Conservation (phyloP, 768 basidiomycete genomes). For the Termitomyces sp. region DNA sequence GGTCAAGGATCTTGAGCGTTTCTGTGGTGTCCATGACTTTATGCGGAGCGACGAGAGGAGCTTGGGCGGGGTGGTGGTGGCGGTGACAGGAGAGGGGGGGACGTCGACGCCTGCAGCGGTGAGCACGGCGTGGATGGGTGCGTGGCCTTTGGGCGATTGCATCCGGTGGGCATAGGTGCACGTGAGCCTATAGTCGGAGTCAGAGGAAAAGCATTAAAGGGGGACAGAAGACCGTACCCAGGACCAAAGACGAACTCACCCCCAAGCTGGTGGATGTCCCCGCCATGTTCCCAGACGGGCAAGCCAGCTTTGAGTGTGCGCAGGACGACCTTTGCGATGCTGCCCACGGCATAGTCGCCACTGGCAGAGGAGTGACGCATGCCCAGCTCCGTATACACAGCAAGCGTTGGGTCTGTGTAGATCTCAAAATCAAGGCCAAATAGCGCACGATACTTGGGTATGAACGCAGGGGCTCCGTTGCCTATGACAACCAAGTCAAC, state of each 20-base stretch:
- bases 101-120: conserved; percentile 40
- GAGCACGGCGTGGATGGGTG: conserved; percentile 65
- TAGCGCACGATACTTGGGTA: conserved; percentile 72
- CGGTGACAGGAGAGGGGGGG: neutral
- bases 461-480: conserved; percentile 72
- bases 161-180: conserved; percentile 83
- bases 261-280: conserved; percentile 74
- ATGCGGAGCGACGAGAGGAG: neutral
- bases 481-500: conserved; percentile 71
- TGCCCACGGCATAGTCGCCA: conserved; percentile 58
- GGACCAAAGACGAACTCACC: conserved; percentile 73
- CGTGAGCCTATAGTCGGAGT: conserved; percentile 36
- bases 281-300: conserved; percentile 78
- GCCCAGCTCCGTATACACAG: conserved; percentile 67
- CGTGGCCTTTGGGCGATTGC: conserved; percentile 69
- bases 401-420: conserved; percentile 73
- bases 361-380: conserved; percentile 37
- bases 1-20: neutral
- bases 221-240: conserved; percentile 26
- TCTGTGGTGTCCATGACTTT: too few relatives aligned
- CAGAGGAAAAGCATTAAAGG: neutral
- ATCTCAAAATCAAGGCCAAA: conserved; percentile 64
- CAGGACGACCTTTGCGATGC: conserved; percentile 68
- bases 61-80: neutral
- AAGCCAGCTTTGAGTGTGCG: conserved; percentile 69